A percentile compares a stretch with the other conserved stretches of the same genome.
These are phyloP conservation scores for Casuarina equisetifolia DNA, from an alignment of 306 rosid species.

Conservation along the genomic window DNA sequence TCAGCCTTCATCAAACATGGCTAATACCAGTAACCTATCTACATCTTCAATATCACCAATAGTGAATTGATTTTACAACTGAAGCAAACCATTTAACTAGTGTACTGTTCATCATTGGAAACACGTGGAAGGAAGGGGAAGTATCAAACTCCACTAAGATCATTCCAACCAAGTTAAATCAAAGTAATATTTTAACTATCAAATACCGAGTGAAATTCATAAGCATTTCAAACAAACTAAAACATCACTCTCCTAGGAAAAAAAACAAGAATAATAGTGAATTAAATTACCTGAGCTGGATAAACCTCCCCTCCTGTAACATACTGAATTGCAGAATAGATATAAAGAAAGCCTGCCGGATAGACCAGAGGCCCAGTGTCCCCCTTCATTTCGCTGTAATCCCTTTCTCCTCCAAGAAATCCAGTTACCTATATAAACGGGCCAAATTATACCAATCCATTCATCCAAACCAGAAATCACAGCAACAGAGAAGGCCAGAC, in stretches of 20 bases:
- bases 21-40: not conserved
- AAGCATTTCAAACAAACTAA: not conserved
- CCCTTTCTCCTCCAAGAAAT: constrained; percentile 81
- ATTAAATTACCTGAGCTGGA: constrained; percentile 71
- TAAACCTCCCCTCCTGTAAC: constrained; percentile 65
- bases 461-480: not conserved
- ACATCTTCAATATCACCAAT: not conserved
- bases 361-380: constrained; percentile 96
- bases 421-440: constrained; percentile 48
- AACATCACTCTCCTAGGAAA: not conserved
- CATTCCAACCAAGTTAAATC: not conserved
- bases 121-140: too few species aligned
- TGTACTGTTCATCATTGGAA: not conserved
- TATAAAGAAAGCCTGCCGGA: constrained; percentile 86
- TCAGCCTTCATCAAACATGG: not conserved
- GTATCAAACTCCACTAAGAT: not conserved
- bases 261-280: not conserved
- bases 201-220: not conserved
- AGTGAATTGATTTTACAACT: not conserved
- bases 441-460: not conserved
- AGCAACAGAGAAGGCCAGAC: not conserved
- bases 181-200: not conserved
- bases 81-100: not conserved
- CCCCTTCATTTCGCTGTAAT: constrained; percentile 76
- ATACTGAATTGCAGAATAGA: constrained; percentile 69